phyloP scores from a whole-genome alignment of 192 early-diverging fungal genomes.

The Backusella australiensis region DNA sequence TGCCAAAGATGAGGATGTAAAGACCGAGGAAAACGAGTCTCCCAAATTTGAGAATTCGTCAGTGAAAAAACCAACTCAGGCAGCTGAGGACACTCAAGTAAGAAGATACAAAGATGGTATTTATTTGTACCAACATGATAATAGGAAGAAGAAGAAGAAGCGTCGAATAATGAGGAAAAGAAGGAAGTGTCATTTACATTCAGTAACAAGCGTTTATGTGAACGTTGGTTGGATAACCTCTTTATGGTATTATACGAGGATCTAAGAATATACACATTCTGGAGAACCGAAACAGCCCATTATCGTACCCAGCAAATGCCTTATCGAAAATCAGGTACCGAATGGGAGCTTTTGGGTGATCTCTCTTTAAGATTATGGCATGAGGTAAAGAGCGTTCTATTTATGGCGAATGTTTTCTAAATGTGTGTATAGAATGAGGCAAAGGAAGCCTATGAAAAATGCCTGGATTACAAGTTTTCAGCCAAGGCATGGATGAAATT shows the following conservation, averaged over 20 bases:
- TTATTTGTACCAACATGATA: background rate
- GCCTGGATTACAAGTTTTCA: slow-evolving; percentile 89
- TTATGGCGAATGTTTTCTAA: background rate
- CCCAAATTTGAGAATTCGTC: slow-evolving; percentile 26
- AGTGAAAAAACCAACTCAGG: slow-evolving; percentile 39
- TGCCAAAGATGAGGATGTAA: slow-evolving; percentile 34
- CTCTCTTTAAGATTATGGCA: slow-evolving; percentile 85
- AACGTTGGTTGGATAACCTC: slow-evolving; percentile 99
- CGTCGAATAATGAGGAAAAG: background rate
- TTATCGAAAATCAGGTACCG: slow-evolving; percentile 91
- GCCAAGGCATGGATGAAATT: slow-evolving; percentile 85
- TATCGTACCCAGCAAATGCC: slow-evolving; percentile 70
- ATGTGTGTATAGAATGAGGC: slow-evolving; percentile 66
- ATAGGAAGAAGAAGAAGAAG: background rate
- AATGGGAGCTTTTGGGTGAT: slow-evolving; percentile 98
- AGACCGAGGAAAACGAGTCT: slow-evolving; percentile 14
- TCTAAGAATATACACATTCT: slow-evolving; percentile 90
- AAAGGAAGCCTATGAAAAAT: slow-evolving; percentile 87
- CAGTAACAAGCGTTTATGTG: slow-evolving; percentile 95
- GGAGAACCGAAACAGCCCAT: slow-evolving; percentile 85
- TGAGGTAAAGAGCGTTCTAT: slow-evolving; percentile 39
- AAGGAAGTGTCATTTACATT: slow-evolving; percentile 69
- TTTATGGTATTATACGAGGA: slow-evolving; percentile 99
- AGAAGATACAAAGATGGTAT: background rate
- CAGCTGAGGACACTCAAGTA: slow-evolving; percentile 40